Conservation (phyloP, 805 yeast genomes). For the Ascoidea tarda region DNA sequence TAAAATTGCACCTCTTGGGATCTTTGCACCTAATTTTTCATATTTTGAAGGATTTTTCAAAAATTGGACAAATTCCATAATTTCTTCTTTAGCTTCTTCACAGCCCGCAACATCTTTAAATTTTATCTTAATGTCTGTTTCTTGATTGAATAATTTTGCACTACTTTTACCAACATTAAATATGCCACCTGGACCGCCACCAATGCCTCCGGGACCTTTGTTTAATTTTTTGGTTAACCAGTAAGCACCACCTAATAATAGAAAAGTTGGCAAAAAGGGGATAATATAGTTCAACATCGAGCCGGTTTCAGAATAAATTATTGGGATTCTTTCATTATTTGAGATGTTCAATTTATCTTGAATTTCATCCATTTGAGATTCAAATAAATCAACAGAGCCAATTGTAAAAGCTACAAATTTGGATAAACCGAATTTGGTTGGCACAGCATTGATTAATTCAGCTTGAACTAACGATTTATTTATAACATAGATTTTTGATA, state of each 20-base stretch:
- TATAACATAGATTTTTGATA: conserved; percentile 56
- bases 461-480: conserved; percentile 65
- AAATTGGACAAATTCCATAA: conserved; percentile 88
- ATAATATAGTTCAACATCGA: conserved; percentile 47
- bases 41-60: conserved; percentile 75
- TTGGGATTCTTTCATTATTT: conserved; percentile 60
- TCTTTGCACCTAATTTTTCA: conserved; percentile 82
- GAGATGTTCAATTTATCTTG: conserved; percentile 63
- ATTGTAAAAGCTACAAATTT: conserved; percentile 62
- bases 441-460: conserved; percentile 35
- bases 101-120: conserved; percentile 92
- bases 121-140: conserved; percentile 65
- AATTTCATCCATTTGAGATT: conserved; percentile 61
- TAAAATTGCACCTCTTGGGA: conserved; percentile 88
- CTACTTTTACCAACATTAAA: conserved; percentile 69
- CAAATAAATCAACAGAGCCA: conserved; percentile 78
- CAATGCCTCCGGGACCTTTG: conserved; percentile 27
- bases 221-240: conserved; percentile 28
- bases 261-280: conserved; percentile 68
- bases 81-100: conserved; percentile 88
- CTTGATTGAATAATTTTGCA: conserved; percentile 73
- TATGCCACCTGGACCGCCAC: conserved; percentile 50
- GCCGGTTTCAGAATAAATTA: conserved; percentile 56
- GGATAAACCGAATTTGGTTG: conserved; percentile 11
- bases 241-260: conserved; percentile 64